These are phyloP conservation scores for Calonectria henricotiae DNA, from an alignment of 2,329 filamentous ascomycete genomes.

Conservation along the genomic window DNA sequence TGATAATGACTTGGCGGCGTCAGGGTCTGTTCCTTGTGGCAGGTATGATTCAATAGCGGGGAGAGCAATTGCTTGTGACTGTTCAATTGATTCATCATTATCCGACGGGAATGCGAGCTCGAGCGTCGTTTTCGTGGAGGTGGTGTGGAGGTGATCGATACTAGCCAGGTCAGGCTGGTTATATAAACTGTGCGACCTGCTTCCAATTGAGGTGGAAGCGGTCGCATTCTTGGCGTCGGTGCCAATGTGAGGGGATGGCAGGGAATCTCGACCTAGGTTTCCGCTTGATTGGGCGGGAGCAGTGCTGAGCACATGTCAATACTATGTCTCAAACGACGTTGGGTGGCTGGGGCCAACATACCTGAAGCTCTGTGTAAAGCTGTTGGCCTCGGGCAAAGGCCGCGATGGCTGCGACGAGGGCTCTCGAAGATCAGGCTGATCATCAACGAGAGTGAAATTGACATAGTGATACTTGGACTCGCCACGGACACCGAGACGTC, in stretches of 20 bases:
- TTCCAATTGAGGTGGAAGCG: slow-evolving; percentile 38
- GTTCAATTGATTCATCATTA: slow-evolving; percentile 66
- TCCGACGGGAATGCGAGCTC: slow-evolving; percentile 75
- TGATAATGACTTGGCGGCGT: slow-evolving; percentile 87
- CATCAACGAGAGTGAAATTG: slow-evolving; percentile 75
- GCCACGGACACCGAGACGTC: slow-evolving; percentile 91
- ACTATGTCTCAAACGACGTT: slow-evolving; percentile 20
- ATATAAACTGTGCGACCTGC: slow-evolving; percentile 68
- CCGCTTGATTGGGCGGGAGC: slow-evolving; percentile 55
- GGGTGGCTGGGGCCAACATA: slow-evolving; percentile 54
- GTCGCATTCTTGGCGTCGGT: slow-evolving; percentile 43
- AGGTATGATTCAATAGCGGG: slow-evolving; percentile 90
- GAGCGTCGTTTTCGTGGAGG: slow-evolving; percentile 72
- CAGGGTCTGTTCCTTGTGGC: slow-evolving; percentile 85
- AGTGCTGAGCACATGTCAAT: slow-evolving; percentile 55
- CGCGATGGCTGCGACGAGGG: slow-evolving; percentile 65
- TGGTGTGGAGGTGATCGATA: slow-evolving; percentile 73
- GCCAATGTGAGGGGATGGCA: slow-evolving; percentile 54
- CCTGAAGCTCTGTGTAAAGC: slow-evolving; percentile 68
- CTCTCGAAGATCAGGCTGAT: slow-evolving; percentile 67
- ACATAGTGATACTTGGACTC: slow-evolving; percentile 99
- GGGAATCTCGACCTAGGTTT: slow-evolving; percentile 49
- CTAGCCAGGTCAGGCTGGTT: slow-evolving; percentile 71
- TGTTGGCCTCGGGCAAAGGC: slow-evolving; percentile 66
- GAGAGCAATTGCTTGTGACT: slow-evolving; percentile 82